phyloP scores from a whole-genome alignment of 2,329 filamentous ascomycete species.

The Claviceps humidiphila region DNA sequence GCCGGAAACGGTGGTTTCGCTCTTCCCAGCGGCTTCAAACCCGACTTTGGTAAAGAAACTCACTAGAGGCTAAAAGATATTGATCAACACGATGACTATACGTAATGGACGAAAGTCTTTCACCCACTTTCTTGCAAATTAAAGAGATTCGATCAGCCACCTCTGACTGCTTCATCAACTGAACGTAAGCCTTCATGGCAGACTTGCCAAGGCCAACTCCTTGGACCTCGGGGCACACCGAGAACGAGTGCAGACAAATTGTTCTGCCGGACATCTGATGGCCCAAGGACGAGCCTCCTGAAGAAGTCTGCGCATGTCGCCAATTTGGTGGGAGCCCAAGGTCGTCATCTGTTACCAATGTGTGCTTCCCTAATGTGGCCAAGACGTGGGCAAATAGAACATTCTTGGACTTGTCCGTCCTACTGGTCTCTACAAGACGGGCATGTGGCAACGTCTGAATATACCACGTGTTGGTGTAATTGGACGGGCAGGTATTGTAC shows the following conservation, averaged over 20 bases:
- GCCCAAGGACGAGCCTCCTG: conserved; percentile 30
- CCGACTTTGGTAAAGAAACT: conserved; percentile 65
- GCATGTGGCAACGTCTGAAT: conserved; percentile 36
- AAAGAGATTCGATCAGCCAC: conserved; percentile 62
- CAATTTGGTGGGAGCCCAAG: conserved; percentile 65
- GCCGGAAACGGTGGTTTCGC: conserved; percentile 59
- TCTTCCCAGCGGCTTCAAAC: conserved; percentile 56
- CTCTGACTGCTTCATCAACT: conserved; percentile 57
- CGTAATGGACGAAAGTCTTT: not conserved
- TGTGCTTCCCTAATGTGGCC: conserved; percentile 53
- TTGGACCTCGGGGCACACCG: conserved; percentile 64
- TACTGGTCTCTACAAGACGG: conserved; percentile 41
- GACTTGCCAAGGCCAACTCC: conserved; percentile 59
- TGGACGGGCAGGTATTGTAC: conserved; percentile 52
- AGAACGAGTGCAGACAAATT: conserved; percentile 70
- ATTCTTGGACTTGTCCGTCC: conserved; percentile 20
- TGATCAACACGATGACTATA: not conserved
- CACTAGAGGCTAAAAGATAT: conserved; percentile 41
- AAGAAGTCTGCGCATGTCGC: conserved; percentile 35
- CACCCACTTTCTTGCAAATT: conserved; percentile 46
- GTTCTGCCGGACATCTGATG: conserved; percentile 64
- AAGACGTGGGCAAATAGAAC: conserved; percentile 68
- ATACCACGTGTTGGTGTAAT: conserved; percentile 31
- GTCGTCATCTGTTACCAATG: conserved; percentile 39
- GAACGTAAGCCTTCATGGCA: conserved; percentile 36